A percentile compares a stretch with the other conserved stretches of the same genome.
These are phyloP conservation scores for Verticillium albo-atrum DNA, from an alignment of 2,329 filamentous ascomycete genomes.

Conservation along the genomic window DNA sequence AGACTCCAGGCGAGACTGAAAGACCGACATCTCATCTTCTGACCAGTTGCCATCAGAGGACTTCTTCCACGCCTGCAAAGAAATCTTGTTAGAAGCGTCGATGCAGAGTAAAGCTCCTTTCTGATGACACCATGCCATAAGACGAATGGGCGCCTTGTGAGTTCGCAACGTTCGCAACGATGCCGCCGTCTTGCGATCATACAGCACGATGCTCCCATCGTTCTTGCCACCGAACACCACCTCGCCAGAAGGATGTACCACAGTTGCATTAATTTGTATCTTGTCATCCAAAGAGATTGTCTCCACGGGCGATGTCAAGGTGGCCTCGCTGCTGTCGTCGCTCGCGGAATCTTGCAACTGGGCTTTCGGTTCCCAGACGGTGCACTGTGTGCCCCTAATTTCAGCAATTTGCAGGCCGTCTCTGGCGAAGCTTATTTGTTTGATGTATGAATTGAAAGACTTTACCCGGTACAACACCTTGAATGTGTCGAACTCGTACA, in stretches of 20 bases:
- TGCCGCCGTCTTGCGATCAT: slow-evolving; percentile 19
- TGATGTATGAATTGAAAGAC: slow-evolving; percentile 20
- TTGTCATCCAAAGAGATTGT: slow-evolving; percentile 16
- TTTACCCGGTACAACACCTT: slow-evolving; percentile 21
- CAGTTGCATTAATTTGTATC: slow-evolving; percentile 23
- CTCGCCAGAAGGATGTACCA: slow-evolving; percentile 15
- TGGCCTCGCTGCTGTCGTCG: slow-evolving; percentile 19
- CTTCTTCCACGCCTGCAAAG: slow-evolving; percentile 11
- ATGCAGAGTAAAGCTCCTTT: slow-evolving; percentile 20
- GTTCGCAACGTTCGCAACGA: slow-evolving; percentile 19
- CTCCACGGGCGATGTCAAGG: slow-evolving; percentile 16
- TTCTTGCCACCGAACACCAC: slow-evolving; percentile 29
- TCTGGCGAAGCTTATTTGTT: slow-evolving; percentile 22
- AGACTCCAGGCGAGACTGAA: slow-evolving; percentile 15
- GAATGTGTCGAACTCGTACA: slow-evolving; percentile 24
- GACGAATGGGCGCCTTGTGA: slow-evolving; percentile 22
- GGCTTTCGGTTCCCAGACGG: slow-evolving; percentile 28
- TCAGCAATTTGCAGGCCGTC: slow-evolving; percentile 28
- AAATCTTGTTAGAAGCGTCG: slow-evolving; percentile 20
- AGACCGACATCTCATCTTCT: slow-evolving; percentile 5
- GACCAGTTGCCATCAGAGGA: slow-evolving; percentile 7
- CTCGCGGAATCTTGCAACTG: slow-evolving; percentile 18
- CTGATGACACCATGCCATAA: slow-evolving; percentile 19
- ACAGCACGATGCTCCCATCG: slow-evolving; percentile 27
- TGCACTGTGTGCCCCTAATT: slow-evolving; percentile 27